A percentile compares a stretch with the other conserved stretches of the same genome.
Conservation (phyloP, 2,329 filamentous ascomycete genomes). For the Ceratocystis papillata region DNA sequence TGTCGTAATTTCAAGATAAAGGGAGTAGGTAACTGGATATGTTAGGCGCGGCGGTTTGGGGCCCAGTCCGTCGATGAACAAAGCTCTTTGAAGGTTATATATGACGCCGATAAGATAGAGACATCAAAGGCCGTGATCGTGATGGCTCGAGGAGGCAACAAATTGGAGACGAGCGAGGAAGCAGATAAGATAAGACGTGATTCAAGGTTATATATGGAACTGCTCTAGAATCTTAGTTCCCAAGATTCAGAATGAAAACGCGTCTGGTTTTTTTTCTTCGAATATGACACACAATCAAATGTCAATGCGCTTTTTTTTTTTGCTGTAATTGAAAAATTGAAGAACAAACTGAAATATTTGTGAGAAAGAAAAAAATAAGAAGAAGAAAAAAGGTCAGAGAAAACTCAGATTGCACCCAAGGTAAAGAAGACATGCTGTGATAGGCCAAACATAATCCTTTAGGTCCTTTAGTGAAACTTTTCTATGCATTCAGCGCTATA, state of each 20-base stretch:
- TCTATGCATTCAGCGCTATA: neutral
- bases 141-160: neutral
- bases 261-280: slow-evolving; percentile 1
- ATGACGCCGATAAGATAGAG: slow-evolving; percentile 3
- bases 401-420: neutral
- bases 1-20: neutral
- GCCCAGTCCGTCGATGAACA: neutral
- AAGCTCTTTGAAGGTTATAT: neutral
- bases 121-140: slow-evolving; percentile 8
- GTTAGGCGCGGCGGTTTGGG: neutral
- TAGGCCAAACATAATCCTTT: slow-evolving; percentile 6
- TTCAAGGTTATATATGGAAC: slow-evolving; percentile 12
- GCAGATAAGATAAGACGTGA: slow-evolving; percentile 13
- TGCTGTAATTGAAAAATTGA: neutral
- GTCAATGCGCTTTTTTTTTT: slow-evolving; percentile 3
- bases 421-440: neutral
- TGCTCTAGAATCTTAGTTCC: slow-evolving; percentile 1
- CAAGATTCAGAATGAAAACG: neutral
- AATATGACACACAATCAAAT: slow-evolving; percentile 11
- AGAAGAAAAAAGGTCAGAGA: neutral
- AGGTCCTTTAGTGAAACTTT: neutral
- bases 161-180: slow-evolving; percentile 1
- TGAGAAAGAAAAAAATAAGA: neutral
- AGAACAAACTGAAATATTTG: neutral
- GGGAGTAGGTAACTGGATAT: no score